Evolutionary conservation across 2,329 filamentous ascomycete species (phyloP), one percentile per base, ranked within the genome.

Genomic region (Hyphodiscus sp.): DNA sequence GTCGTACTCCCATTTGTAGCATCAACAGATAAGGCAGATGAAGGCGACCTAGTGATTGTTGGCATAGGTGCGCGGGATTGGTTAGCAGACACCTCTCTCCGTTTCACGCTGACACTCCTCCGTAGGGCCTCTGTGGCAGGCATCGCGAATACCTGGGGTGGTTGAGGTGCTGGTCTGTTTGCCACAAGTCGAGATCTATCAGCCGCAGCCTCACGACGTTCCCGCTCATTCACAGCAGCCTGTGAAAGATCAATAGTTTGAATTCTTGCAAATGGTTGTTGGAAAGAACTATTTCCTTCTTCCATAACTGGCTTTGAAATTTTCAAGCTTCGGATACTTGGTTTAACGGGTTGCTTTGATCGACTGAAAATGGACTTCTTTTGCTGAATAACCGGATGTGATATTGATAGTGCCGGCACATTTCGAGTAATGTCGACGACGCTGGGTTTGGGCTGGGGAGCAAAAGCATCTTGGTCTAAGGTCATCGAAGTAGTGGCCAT

Each of bases 181-280:
- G 60, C 57, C 16, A 63, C 52, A 19, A 66, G 58, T 38, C 51
- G 58, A 8, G 60, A 55, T 49, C 59, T 63, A 2, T 55, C 61
- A 19, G 53, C 51, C 16, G 59, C 61, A 30, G 42, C 62, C 44
- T 64, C 59, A 41, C 67, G 60, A 23, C 67, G 57, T 47, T 63
- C 58, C 8, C 64, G 58, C 47, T 69, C 67, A 44, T 65, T 67
- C 16, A 45, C 52, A 48, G 61, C 59, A 2, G 66, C 67, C 13
- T 63, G 65, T 20, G 60, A 58, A 41, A 69, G 59, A 53, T 68
- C 67, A 20, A 68, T 63, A 1, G 67, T 68, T 26, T 57, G 59
- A n/a, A 69, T 65, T 52, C 57, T 59, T 13, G 63, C 53, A 45
- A 66, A 66, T 11, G 60, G 58, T 26, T 61, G 56, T 13, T 56